Percentiles rank a stretch among this genome's conserved stretches.
These are phyloP conservation scores for Saccharomyces cerevisiae DNA, from an alignment of 805 yeast genomes.

Conservation along the genomic window DNA sequence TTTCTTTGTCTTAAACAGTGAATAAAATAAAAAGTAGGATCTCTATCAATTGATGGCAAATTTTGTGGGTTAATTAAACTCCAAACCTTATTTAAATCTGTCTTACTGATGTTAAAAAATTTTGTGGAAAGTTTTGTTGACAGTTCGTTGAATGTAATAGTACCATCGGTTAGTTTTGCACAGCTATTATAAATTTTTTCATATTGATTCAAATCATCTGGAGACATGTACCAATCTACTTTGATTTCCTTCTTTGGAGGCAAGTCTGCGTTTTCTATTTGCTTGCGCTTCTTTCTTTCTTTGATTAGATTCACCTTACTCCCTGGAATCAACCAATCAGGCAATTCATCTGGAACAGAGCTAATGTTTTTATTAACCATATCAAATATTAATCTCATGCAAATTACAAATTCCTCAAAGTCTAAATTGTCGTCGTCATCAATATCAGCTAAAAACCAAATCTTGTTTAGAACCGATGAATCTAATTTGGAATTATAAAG, in stretches of 20 bases:
- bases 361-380: slow-evolving; percentile 64
- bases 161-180: slow-evolving; percentile 66
- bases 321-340: slow-evolving; percentile 89
- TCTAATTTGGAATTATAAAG: slow-evolving; percentile 80
- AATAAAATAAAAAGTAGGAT: slow-evolving; percentile 80
- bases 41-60: slow-evolving; percentile 82
- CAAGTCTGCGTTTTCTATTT: slow-evolving; percentile 23
- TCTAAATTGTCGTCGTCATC: slow-evolving; percentile 88
- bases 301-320: slow-evolving; percentile 77
- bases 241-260: slow-evolving; percentile 16
- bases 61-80: slow-evolving; percentile 87
- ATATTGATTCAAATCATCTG: slow-evolving; percentile 71
- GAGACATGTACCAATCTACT: slow-evolving; percentile 95
- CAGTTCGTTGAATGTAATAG: slow-evolving; percentile 67
- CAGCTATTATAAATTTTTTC: slow-evolving; percentile 57
- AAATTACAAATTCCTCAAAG: slow-evolving; percentile 95
- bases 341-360: slow-evolving; percentile 62
- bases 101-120: slow-evolving; percentile 63
- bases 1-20: slow-evolving; percentile 85
- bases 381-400: slow-evolving; percentile 93
- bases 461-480: slow-evolving; percentile 65
- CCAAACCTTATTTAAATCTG: slow-evolving; percentile 89
- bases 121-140: slow-evolving; percentile 54
- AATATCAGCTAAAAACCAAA: slow-evolving; percentile 90
- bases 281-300: slow-evolving; percentile 62